These are phyloP conservation scores for Cryphonectria parasitica DNA, from an alignment of 2,329 filamentous ascomycete genomes.

Conservation along the genomic window DNA sequence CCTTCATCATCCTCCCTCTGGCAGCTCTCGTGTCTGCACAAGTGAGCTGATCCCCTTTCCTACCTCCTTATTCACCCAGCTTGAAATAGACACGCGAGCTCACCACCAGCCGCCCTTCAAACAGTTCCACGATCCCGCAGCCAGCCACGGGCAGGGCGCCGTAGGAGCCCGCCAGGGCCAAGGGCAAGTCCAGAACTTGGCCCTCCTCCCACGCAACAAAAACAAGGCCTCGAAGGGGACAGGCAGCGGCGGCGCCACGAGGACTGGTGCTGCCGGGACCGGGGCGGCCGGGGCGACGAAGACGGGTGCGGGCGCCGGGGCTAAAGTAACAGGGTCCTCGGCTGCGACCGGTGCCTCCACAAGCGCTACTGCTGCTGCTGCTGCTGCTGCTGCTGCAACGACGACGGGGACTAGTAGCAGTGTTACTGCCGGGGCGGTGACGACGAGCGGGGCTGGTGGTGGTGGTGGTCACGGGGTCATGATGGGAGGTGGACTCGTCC, in stretches of 20 bases:
- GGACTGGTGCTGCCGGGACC: conserved; percentile 2
- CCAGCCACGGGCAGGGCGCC: neutral
- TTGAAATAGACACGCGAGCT: neutral
- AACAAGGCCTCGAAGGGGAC: neutral
- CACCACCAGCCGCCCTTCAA: neutral
- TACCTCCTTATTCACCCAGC: neutral
- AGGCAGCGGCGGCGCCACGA: neutral
- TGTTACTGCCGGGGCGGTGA: neutral
- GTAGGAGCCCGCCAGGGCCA: neutral
- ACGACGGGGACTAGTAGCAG: neutral
- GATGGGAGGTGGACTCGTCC: neutral
- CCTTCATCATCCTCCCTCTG: neutral
- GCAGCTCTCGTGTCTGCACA: conserved; percentile 1
- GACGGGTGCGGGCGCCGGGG: neutral
- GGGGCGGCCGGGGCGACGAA: conserved; percentile 7
- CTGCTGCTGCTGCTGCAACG: conserved; percentile 1
- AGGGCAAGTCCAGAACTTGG: neutral
- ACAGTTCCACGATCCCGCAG: neutral
- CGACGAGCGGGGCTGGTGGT: neutral
- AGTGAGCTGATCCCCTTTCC: neutral
- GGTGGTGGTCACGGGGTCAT: no score
- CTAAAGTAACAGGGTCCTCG: neutral
- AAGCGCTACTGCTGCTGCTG: neutral
- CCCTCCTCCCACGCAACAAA: neutral
- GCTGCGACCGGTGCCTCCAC: neutral